Evolutionary conservation across 495 filamentous ascomycete species (phyloP), one percentile per base, ranked within the genome.

Genomic region (Aspergillus conjunctus): DNA sequence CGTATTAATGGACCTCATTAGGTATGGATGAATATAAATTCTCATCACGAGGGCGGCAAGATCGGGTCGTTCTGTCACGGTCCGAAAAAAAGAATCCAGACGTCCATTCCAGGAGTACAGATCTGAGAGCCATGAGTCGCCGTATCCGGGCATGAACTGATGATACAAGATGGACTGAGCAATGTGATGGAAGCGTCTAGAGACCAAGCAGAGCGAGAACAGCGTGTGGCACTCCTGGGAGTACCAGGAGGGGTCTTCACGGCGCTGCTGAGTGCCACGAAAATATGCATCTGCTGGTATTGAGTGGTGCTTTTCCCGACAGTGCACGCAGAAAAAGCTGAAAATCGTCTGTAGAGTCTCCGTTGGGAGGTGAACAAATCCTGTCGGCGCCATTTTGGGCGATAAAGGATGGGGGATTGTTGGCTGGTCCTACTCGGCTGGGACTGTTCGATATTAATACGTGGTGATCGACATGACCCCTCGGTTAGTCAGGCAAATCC

Each of bases 301-400:
- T 11, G 37, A 41, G 10, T 11, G 15, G 4, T 41, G 1, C 4
- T 41, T 50, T 41, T 41, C 37, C 1, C 37, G 37, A 15, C 37
- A 41, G 15, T 41, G 37, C 37, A 41, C 37, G 37, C 37, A 41
- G 10, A 41, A 41, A 41, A 11, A 41, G 37, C 37, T 15, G 10
- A 41, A 41, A 15, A 41, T 41, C 37, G 15, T 41, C 10, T 41
- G 4, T 15, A 41, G 37, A 41, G 15, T 9, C 37, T 41, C 37
- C 15, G 37, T 41, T 41, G 37, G 37, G 15, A 41, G 37, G 37
- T 41, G 37, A 9, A 11, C 37, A 1, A 41, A 41, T 41, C 37
- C 37, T 41, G 37, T 41, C 10, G 37, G 37, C 37, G 37, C 37
- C 37, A 41, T 75, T n/a, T n/a, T n/a, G n/a, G n/a, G n/a, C n/a